Conservation (phyloP, 139 green algal species). For the Chlorella sp. region DNA sequence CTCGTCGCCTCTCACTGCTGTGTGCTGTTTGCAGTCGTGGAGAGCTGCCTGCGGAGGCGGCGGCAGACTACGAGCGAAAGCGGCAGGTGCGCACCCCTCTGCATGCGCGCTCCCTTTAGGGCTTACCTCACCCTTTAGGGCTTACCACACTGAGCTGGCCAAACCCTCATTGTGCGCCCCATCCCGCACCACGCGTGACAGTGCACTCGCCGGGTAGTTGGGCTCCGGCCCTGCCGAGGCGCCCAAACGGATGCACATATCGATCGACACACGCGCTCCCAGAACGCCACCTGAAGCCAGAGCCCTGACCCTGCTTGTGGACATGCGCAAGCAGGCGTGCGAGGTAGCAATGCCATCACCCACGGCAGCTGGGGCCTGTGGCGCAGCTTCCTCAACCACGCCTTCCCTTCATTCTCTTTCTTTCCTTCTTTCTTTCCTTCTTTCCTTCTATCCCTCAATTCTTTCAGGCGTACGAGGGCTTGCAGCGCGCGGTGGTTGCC, state of each 20-base stretch:
- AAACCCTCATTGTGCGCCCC: background rate
- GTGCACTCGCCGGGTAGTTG: background rate
- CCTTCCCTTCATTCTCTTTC: background rate
- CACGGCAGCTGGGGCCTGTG: too few relatives aligned
- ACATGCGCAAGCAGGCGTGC: background rate
- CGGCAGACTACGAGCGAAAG: conserved; percentile 58
- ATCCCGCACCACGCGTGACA: background rate
- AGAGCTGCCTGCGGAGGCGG: conserved; percentile 72
- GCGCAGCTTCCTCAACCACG: too few relatives aligned
- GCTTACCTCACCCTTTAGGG: too few relatives aligned
- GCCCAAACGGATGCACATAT: too few relatives aligned
- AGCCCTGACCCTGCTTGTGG: background rate
- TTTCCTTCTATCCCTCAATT: background rate
- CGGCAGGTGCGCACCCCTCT: conserved; percentile 56
- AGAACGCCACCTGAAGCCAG: background rate
- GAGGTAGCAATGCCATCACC: too few relatives aligned
- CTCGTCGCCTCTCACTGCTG: too few relatives aligned
- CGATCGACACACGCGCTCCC: too few relatives aligned
- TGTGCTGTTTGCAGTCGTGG: conserved; percentile 32
- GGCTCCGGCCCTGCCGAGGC: background rate
- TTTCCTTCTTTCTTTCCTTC: background rate
- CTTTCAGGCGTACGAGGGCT: conserved; percentile 32
- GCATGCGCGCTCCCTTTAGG: too few relatives aligned
- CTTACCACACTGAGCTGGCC: conserved; percentile 1
- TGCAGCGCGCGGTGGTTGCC: conserved; percentile 43